These are phyloP conservation scores for Aspergillus pseudoglaucus DNA, from an alignment of 2,329 filamentous ascomycete species.

Conservation along the genomic window DNA sequence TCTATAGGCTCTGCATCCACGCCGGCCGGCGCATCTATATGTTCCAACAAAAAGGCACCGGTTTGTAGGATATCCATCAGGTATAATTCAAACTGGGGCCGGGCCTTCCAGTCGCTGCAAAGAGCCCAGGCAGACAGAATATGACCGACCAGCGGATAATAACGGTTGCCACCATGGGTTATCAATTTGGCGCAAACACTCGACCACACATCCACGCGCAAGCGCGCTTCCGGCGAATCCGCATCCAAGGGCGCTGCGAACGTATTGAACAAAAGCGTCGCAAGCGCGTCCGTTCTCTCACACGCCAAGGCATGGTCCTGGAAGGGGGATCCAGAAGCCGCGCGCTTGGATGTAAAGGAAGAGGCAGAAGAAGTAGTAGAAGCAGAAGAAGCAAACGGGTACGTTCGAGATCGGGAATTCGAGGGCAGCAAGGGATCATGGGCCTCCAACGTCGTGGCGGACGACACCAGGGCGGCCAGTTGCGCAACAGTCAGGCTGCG, in stretches of 20 bases:
- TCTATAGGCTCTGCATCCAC: constrained; percentile 61
- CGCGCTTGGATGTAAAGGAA: constrained; percentile 44
- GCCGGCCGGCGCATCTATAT: constrained; percentile 69
- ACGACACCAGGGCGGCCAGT: constrained; percentile 68
- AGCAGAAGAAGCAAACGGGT: constrained; percentile 9
- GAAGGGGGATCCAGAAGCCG: constrained; percentile 48
- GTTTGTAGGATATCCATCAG: constrained; percentile 92
- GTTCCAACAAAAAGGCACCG: constrained; percentile 82
- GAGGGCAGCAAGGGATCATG: constrained; percentile 77
- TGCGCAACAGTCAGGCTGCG: constrained; percentile 69
- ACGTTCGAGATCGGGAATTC: constrained; percentile 47
- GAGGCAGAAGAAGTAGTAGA: constrained; percentile 21
- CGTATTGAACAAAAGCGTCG: constrained; percentile 77
- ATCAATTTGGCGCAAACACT: constrained; percentile 79
- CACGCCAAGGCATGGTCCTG: constrained; percentile 83
- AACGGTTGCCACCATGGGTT: constrained; percentile 65
- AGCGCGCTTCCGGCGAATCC: constrained; percentile 71
- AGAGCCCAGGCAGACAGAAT: constrained; percentile 82
- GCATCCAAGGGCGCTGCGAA: constrained; percentile 81
- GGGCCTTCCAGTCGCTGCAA: constrained; percentile 84
- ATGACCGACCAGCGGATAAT: constrained; percentile 73
- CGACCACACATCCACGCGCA: constrained; percentile 81
- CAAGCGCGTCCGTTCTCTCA: constrained; percentile 79
- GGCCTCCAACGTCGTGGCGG: constrained; percentile 71
- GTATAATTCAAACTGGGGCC: constrained; percentile 84